phyloP scores from a whole-genome alignment of 768 basidiomycete genomes.

The Amanita subjunquillea region DNA sequence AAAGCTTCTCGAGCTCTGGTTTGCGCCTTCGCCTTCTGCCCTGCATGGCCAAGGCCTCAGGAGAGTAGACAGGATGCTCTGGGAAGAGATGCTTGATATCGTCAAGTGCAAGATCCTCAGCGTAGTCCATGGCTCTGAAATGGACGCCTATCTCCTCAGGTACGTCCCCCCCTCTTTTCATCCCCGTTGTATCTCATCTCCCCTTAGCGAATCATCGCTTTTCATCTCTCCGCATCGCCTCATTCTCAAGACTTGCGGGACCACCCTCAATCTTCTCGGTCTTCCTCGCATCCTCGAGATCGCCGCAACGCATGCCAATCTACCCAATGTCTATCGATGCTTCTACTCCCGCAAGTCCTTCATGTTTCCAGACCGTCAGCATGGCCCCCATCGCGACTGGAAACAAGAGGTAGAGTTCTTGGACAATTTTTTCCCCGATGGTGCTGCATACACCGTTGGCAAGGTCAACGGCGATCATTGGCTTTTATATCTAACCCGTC shows the following conservation, averaged over 20 bases:
- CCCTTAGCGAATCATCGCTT: slow-evolving; percentile 87
- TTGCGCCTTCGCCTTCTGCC: slow-evolving; percentile 64
- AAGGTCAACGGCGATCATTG: slow-evolving; percentile 99
- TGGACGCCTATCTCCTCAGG: slow-evolving; percentile 96
- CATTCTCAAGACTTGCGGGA: slow-evolving; percentile 98
- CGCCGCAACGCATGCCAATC: slow-evolving; percentile 57
- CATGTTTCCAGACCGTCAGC: slow-evolving; percentile 97
- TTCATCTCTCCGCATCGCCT: slow-evolving; percentile 92
- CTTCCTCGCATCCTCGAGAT: slow-evolving; percentile 93
- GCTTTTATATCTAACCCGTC: slow-evolving; percentile 81
- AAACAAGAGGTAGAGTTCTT: slow-evolving; percentile 85
- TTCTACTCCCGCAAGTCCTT: slow-evolving; percentile 99
- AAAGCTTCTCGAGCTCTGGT: slow-evolving; percentile 97
- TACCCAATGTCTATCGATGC: slow-evolving; percentile 72
- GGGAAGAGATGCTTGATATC: slow-evolving; percentile 97
- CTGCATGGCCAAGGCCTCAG: slow-evolving; percentile 66
- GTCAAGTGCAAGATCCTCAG: slow-evolving; percentile 96
- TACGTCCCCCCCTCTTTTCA: slow-evolving; percentile 24
- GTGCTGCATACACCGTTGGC: slow-evolving; percentile 92
- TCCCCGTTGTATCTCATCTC: slow-evolving; percentile 8
- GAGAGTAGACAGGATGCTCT: slow-evolving; percentile 60
- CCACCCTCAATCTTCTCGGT: slow-evolving; percentile 93
- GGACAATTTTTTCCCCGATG: slow-evolving; percentile 80
- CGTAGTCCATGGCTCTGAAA: slow-evolving; percentile 78
- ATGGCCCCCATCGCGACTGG: slow-evolving; percentile 91